These are phyloP conservation scores for Phaeotremella fagi DNA, from an alignment of 768 basidiomycete species.

Conservation along the genomic window DNA sequence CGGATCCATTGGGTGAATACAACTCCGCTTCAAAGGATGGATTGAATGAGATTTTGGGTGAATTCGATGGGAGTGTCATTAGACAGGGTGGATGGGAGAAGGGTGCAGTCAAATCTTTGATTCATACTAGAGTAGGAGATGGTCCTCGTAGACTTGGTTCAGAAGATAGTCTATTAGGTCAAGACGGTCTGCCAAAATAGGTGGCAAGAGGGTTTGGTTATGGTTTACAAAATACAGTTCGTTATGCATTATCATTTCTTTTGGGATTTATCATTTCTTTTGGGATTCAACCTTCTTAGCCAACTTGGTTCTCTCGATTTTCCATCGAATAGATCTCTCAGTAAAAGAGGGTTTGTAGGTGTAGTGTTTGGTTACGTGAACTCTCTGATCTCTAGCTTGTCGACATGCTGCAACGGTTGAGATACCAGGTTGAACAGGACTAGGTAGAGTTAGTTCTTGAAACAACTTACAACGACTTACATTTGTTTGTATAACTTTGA, in stretches of 20 bases:
- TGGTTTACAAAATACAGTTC: too few species aligned
- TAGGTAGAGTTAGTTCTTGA: too few species aligned
- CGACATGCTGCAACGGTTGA: not conserved
- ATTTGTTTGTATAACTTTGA: too few species aligned
- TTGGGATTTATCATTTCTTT: too few species aligned
- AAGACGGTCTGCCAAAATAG: conserved; percentile 63
- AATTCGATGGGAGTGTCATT: conserved; percentile 75
- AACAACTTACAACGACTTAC: too few species aligned
- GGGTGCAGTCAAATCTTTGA: conserved; percentile 80
- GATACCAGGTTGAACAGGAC: not conserved
- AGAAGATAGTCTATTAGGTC: conserved; percentile 63
- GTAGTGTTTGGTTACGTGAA: not conserved
- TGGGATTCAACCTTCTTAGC: too few species aligned
- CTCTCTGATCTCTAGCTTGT: not conserved
- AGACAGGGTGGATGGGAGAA: conserved; percentile 58
- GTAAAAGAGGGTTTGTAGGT: conserved; percentile 6
- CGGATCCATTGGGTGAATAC: conserved; percentile 62
- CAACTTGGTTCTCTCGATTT: conserved; percentile 13
- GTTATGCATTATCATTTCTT: too few species aligned
- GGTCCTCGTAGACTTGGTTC: conserved; percentile 66
- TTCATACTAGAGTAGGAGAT: conserved; percentile 88
- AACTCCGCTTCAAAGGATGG: conserved; percentile 29
- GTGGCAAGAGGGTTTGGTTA: conserved; percentile 32
- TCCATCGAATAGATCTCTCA: conserved; percentile 16
- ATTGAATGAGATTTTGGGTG: conserved; percentile 53